Evolutionary conservation across 2,329 filamentous ascomycete species (phyloP).

Genomic region (Escovopsis weberi): DNA sequence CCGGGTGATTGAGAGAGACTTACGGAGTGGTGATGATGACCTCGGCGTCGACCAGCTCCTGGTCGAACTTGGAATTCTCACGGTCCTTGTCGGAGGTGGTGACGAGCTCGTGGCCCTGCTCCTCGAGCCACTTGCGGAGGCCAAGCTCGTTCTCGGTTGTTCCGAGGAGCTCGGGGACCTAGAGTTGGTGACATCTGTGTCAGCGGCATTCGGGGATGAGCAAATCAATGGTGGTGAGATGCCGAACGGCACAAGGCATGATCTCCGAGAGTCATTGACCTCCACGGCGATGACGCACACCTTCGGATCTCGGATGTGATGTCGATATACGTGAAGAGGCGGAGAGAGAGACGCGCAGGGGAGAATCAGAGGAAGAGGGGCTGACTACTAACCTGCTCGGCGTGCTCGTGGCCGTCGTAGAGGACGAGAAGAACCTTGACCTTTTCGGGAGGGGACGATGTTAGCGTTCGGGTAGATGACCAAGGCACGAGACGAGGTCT

Average conservation of each 20-base stretch:
- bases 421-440: conserved; percentile 91
- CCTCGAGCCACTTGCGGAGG: conserved; percentile 93
- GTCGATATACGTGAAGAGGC: too few relatives aligned
- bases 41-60: conserved; percentile 92
- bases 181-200: neutral
- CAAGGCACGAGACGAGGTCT: neutral
- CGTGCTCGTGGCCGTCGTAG: conserved; percentile 85
- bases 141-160: conserved; percentile 98
- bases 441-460: conserved; percentile 35
- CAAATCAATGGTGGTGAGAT: neutral
- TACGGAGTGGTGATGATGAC: conserved; percentile 98
- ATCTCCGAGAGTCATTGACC: too few relatives aligned
- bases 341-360: too few relatives aligned
- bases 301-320: too few relatives aligned
- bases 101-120: conserved; percentile 87
- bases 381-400: conserved; percentile 52
- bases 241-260: too few relatives aligned
- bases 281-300: too few relatives aligned
- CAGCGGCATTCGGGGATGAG: neutral
- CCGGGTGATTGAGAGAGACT: conserved; percentile 11
- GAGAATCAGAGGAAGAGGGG: neutral
- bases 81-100: conserved; percentile 98
- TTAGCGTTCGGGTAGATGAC: conserved; percentile 44
- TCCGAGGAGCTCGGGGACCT: conserved; percentile 72
- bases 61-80: conserved; percentile 81